A percentile compares a stretch with the other conserved stretches of the same genome.
These are phyloP conservation scores for Aureobasidium sp. DNA, from an alignment of 2,329 filamentous ascomycete genomes.

Conservation along the genomic window DNA sequence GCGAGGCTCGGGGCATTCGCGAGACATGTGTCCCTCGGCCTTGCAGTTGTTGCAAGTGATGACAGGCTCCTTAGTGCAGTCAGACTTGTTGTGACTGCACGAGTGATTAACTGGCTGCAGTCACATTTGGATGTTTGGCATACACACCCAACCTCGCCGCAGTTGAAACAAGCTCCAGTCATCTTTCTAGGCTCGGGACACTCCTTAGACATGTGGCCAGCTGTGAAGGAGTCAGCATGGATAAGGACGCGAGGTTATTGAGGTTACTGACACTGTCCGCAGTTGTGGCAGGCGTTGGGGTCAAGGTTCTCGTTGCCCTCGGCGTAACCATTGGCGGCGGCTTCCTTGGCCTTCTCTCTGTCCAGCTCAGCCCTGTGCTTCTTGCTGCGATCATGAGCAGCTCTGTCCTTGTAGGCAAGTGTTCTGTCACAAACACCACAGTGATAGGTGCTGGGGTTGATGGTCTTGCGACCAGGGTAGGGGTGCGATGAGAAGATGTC, in stretches of 20 bases:
- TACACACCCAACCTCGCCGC: constrained; percentile 28
- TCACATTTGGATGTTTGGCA: background rate
- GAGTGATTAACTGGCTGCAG: constrained; percentile 23
- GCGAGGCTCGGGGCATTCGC: constrained; percentile 35
- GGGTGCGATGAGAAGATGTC: constrained; percentile 12
- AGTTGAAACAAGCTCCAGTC: constrained; percentile 38
- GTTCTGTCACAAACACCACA: constrained; percentile 9
- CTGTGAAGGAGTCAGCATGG: background rate
- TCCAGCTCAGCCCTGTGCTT: background rate
- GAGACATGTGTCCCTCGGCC: background rate
- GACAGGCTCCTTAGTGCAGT: background rate
- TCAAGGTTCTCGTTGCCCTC: background rate
- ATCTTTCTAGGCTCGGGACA: constrained; percentile 6
- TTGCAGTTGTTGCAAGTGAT: background rate
- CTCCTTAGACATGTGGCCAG: background rate
- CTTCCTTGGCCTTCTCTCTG: background rate
- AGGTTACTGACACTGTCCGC: background rate
- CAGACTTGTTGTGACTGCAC: constrained; percentile 23
- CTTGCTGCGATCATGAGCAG: constrained; percentile 13
- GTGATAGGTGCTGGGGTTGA: background rate
- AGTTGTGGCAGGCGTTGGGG: constrained; percentile 10
- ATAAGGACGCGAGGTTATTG: background rate
- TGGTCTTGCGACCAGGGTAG: background rate
- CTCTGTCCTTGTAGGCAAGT: constrained; percentile 3
- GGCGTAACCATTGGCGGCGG: background rate